Base-by-base conservation (phyloP, 2,329 filamentous ascomycete species). In the Seiridium cupressi region DNA sequence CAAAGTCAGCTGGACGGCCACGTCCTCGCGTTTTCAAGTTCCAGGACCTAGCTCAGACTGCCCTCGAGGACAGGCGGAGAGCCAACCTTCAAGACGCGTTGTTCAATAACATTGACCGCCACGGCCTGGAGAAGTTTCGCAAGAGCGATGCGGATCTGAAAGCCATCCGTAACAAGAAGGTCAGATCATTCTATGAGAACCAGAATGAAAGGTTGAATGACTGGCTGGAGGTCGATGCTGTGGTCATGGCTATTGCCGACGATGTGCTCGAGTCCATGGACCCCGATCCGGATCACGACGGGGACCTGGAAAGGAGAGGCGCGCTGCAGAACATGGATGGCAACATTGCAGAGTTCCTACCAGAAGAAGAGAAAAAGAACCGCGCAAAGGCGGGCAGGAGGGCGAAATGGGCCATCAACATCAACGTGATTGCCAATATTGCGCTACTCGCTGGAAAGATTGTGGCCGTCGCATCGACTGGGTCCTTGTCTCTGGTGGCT, bases 371-470 rank as follows among this genome's bases (percentile, higher is more conserved):
- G 66, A 77, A 79, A 48, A 73, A 81, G 60, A 76, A 75, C 62
- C 73, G 84, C 42, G 69, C 72, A 44, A 80, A 77, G 40, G 79
- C 76, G 3, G 76, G 77, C 13, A 76, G 75, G 61, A 76, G 80
- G 56, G 82, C 84, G 0, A 79, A 76, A 64, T 84, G 81, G 80
- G 84, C 84, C 58, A 62, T 61, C 60, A 79, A 76, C 60, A 79
- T 86, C 68, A 88, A 88, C 62, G 79, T 87, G 5, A 69, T 82
- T n/a, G 84, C 84, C 44, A 88, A 88, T 64, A 77, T 86, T 46
- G 66, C 85, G 51, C 76, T 87, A 2, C 74, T 88, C 3, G 72
- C 76, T 8, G 83, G 81, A 4, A 88, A 88, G 67, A 76, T 82
- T 51, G 73, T 80, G 11, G 84, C 84, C 11, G 83, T 82, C 18